Conservation (phyloP, 768 basidiomycete species). For the Mycena latifolia region DNA sequence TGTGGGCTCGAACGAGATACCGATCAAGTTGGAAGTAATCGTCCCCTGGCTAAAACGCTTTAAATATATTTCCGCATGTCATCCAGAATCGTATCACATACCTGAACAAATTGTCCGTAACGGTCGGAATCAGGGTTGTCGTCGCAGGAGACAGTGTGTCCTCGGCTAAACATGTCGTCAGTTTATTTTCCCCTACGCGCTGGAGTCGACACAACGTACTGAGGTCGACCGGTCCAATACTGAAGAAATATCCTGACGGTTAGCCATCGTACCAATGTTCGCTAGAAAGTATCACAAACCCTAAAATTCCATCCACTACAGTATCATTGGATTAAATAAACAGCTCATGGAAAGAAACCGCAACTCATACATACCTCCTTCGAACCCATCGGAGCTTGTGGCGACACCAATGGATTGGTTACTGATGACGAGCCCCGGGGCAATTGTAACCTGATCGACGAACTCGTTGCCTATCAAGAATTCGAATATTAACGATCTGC, state of each 20-base stretch:
- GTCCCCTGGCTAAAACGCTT: constrained; percentile 39
- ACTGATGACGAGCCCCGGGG: constrained; percentile 50
- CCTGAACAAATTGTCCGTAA: constrained; percentile 53
- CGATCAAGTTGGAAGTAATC: constrained; percentile 46
- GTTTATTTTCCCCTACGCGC: background rate
- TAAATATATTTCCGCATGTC: background rate
- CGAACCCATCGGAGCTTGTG: constrained; percentile 14
- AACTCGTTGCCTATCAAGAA: constrained; percentile 42
- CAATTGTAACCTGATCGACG: constrained; percentile 56
- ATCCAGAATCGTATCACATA: background rate
- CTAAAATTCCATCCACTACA: constrained; percentile 62
- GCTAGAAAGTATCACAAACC: constrained; percentile 40
- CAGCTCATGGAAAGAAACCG: background rate
- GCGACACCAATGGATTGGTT: constrained; percentile 64
- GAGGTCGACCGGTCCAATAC: constrained; percentile 62
- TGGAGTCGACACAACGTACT: constrained; percentile 31
- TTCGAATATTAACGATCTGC: background rate
- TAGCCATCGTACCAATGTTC: background rate
- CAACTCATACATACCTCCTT: constrained; percentile 9
- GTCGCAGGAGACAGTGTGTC: constrained; percentile 28
- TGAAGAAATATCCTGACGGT: no score
- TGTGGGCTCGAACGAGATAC: constrained; percentile 55
- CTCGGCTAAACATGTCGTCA: background rate
- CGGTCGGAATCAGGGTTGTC: constrained; percentile 46
- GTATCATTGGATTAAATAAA: no score